phyloP scores from a whole-genome alignment of 345 rosid genomes.

The Tarenaya hassleriana region DNA sequence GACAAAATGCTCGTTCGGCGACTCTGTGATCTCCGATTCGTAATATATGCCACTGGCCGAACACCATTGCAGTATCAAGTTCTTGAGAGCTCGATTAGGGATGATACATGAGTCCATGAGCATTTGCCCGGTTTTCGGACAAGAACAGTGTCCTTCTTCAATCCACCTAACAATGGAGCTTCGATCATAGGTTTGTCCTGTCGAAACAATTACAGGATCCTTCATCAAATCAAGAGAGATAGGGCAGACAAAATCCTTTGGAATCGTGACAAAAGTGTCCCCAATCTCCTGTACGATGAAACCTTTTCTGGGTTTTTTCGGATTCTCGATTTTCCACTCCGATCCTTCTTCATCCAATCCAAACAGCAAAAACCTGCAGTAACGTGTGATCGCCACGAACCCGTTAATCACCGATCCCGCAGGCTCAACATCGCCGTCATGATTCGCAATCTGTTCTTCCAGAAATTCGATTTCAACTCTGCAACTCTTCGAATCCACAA shows the following conservation, averaged over 20 bases:
- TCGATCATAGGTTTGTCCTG: constrained; percentile 91
- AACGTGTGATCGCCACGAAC: constrained; percentile 69
- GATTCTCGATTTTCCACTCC: constrained; percentile 34
- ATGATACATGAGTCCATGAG: constrained; percentile 55
- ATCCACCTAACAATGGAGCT: constrained; percentile 82
- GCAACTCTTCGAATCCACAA: constrained; percentile 55
- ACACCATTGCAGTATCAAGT: constrained; percentile 82
- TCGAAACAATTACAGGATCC: constrained; percentile 84
- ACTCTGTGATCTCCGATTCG: constrained; percentile 47
- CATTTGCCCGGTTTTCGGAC: constrained; percentile 87
- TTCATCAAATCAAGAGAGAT: constrained; percentile 83
- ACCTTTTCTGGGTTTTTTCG: constrained; percentile 53
- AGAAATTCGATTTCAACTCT: constrained; percentile 72
- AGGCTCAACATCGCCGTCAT: constrained; percentile 84
- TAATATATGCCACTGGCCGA: constrained; percentile 58
- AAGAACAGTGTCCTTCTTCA: constrained; percentile 80
- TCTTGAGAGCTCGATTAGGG: constrained; percentile 80
- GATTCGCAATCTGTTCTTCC: constrained; percentile 87
- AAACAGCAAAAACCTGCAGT: constrained; percentile 65
- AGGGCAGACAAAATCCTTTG: constrained; percentile 82
- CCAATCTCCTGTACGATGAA: constrained; percentile 68
- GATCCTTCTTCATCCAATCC: constrained; percentile 64
- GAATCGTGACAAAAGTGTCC: constrained; percentile 54
- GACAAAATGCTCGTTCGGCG: constrained; percentile 46
- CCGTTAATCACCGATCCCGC: constrained; percentile 77